A percentile compares a stretch with the other conserved stretches of the same genome.
phyloP scores from a whole-genome alignment of 2,329 filamentous ascomycete genomes.

The Talaromyces sp. region DNA sequence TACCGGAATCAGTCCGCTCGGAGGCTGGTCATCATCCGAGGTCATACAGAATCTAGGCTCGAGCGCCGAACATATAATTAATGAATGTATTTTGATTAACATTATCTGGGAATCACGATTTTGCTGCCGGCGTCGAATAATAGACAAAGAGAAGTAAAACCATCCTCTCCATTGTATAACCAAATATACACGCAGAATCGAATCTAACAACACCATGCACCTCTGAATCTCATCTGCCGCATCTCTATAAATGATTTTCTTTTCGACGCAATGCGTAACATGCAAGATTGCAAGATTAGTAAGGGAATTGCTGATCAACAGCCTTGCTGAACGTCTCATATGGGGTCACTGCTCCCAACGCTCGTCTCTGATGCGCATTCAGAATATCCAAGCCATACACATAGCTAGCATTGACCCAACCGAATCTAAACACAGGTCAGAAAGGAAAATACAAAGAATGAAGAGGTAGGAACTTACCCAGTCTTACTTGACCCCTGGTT shows the following conservation, averaged over 20 bases:
- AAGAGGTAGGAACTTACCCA: slow-evolving; percentile 61
- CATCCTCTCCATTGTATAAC: not conserved
- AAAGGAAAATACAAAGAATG: slow-evolving; percentile 29
- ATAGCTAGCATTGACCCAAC: slow-evolving; percentile 98
- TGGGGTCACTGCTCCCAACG: slow-evolving; percentile 80
- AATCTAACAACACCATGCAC: slow-evolving; percentile 2
- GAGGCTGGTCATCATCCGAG: too few relatives aligned
- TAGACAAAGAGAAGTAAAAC: not conserved
- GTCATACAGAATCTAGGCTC: not conserved
- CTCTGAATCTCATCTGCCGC: not conserved
- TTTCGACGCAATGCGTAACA: not conserved
- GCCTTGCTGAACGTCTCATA: slow-evolving; percentile 80
- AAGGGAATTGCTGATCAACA: slow-evolving; percentile 35
- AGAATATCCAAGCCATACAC: slow-evolving; percentile 88
- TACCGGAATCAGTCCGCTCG: not conserved
- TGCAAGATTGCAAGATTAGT: slow-evolving; percentile 11
- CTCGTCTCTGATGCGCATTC: slow-evolving; percentile 82
- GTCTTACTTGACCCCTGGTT: slow-evolving; percentile 66
- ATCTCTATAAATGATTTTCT: not conserved
- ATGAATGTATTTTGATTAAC: not conserved
- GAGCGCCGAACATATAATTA: not conserved
- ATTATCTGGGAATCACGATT: not conserved
- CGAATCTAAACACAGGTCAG: slow-evolving; percentile 61
- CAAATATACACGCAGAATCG: not conserved
- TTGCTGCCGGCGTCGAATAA: not conserved